phyloP scores from a whole-genome alignment of 2,329 filamentous ascomycete genomes.

The Cladobotryum mycophilum region DNA sequence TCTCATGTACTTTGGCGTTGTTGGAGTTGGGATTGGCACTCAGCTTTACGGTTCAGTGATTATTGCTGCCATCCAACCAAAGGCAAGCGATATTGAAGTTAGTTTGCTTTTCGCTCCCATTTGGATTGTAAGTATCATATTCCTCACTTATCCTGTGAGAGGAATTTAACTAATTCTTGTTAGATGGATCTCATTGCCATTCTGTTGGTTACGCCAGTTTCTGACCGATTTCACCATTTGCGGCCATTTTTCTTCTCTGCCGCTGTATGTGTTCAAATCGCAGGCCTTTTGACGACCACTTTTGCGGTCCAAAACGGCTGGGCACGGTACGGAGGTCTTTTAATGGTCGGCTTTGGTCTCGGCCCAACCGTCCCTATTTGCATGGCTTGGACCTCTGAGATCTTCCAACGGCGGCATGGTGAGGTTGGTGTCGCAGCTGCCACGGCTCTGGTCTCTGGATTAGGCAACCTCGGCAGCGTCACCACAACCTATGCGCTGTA shows the following conservation, averaged over 20 bases:
- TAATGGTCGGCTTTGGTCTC: slow-evolving; percentile 85
- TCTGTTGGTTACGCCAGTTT: slow-evolving; percentile 75
- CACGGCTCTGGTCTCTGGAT: slow-evolving; percentile 75
- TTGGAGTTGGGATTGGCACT: slow-evolving; percentile 85
- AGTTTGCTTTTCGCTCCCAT: slow-evolving; percentile 85
- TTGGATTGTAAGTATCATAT: slow-evolving; percentile 63
- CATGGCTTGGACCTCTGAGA: slow-evolving; percentile 89
- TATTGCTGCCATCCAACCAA: slow-evolving; percentile 69
- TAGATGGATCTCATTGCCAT: slow-evolving; percentile 86
- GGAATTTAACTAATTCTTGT: background rate
- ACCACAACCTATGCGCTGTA: slow-evolving; percentile 86
- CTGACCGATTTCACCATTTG: slow-evolving; percentile 76
- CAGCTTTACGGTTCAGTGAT: slow-evolving; percentile 86
- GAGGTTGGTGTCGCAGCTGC: slow-evolving; percentile 87
- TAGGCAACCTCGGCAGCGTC: slow-evolving; percentile 82
- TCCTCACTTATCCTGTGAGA: background rate
- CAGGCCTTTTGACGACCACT: slow-evolving; percentile 71
- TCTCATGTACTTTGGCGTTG: slow-evolving; percentile 92
- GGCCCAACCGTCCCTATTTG: slow-evolving; percentile 87
- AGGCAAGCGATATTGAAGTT: slow-evolving; percentile 65
- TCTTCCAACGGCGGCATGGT: slow-evolving; percentile 83
- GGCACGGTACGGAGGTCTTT: slow-evolving; percentile 81
- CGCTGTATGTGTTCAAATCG: slow-evolving; percentile 72
- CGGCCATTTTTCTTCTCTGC: slow-evolving; percentile 76
- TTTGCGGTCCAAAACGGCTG: slow-evolving; percentile 66